Evolutionary conservation across 2,329 filamentous ascomycete genomes (phyloP), one percentile per base, ranked within the genome.

Genomic region (Penicillium sp.): DNA sequence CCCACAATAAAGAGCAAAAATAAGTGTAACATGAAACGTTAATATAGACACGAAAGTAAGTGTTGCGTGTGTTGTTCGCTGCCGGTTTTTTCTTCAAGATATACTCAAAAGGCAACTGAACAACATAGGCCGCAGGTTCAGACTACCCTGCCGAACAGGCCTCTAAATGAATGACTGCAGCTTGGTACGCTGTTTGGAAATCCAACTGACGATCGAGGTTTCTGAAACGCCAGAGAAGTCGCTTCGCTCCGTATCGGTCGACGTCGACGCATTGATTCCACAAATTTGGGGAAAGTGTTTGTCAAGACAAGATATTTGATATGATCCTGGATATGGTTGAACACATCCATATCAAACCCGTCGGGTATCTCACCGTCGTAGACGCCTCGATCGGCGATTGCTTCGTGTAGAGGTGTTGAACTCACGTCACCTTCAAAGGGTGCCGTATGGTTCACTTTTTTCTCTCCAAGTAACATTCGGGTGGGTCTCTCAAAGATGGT

Each of bases 221-320:
- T 36, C 34, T n/a, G 34, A 36, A 36, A 36, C 11, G n/a, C 34
- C 34, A 7, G 34, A 36, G 34, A 36, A 36, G 21, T 43, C 47
- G 18, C 42, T 55, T 14, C 47, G 32, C 13, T 51, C 43, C 5
- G 43, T 32, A n/a, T 55, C 53, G 5, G 6, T 39, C 36, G 53
- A 55, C 38, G 43, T 36, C 53, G 47, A 4, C 44, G 43, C 43
- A 55, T 52, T 16, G 53, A 47, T 6, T 51, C 38, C 3, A 51
- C 31, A 16, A 50, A 55, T 9, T 47, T 50, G 32, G 47, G 47
- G 47, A 48, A 55, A 6, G 53, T 55, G 27, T 55, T 51, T 14
- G 53, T 55, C 21, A 55, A 27, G 6, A 55, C 48, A 21, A 55
- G 22, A n/a, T 50, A 46, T 24, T 55, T 55, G 16, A 55, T 55